phyloP scores from a whole-genome alignment of 75 land plant genomes.

The Cunninghamia lanceolata region DNA sequence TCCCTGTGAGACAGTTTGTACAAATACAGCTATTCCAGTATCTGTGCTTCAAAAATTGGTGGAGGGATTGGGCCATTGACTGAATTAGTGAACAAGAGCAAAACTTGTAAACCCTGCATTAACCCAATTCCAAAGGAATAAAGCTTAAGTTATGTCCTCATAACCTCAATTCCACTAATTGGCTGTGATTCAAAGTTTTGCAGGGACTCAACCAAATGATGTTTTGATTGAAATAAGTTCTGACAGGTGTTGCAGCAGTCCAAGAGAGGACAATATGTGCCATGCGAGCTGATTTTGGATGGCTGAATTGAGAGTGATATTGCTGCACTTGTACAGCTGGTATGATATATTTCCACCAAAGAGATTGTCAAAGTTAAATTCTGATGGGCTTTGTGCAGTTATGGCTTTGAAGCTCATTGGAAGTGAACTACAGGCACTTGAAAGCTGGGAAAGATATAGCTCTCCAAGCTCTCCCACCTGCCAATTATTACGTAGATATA shows the following conservation, averaged over 20 bases:
- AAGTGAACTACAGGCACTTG: conserved; percentile 23
- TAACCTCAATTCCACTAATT: conserved; percentile 28
- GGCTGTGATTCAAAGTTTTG: conserved; percentile 41
- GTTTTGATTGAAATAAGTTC: conserved; percentile 42
- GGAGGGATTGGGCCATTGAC: conserved; percentile 49
- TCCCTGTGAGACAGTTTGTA: conserved; percentile 65
- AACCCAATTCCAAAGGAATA: conserved; percentile 55
- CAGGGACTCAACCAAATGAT: conserved; percentile 61
- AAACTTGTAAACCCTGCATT: conserved; percentile 20
- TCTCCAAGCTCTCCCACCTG: conserved; percentile 33
- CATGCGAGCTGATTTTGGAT: conserved; percentile 43
- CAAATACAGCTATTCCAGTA: conserved; percentile 30
- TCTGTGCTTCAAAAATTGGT: conserved; percentile 29
- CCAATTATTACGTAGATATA: conserved; percentile 29
- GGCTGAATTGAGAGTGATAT: conserved; percentile 31
- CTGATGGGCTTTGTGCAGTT: conserved; percentile 16
- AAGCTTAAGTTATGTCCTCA: conserved; percentile 36
- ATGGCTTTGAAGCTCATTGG: too few species aligned
- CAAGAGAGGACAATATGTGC: conserved; percentile 57
- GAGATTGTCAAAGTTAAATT: conserved; percentile 35
- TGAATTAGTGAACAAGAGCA: conserved; percentile 38
- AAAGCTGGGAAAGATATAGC: conserved; percentile 16
- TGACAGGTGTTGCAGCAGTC: conserved; percentile 33
- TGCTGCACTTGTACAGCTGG: conserved; percentile 49
- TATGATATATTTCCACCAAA: conserved; percentile 44